A percentile compares a stretch with the other conserved stretches of the same genome.
Evolutionary conservation across 495 filamentous ascomycete species (phyloP).

Genomic region (Xylaria bambusicola): DNA sequence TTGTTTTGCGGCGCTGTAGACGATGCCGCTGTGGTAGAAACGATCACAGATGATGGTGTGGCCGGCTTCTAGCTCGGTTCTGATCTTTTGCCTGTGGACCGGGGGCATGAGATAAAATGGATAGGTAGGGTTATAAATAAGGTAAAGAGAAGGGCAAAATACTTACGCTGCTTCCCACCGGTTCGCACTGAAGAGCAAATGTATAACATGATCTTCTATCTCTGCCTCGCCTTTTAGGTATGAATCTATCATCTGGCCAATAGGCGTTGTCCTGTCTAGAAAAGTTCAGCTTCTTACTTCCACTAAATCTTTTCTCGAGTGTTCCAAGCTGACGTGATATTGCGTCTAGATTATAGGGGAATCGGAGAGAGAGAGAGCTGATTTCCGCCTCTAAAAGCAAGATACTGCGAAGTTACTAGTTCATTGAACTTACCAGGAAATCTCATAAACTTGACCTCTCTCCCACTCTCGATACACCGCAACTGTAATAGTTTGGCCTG

Average conservation of each 20-base stretch:
- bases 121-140: background rate
- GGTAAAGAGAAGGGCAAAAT: background rate
- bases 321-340: background rate
- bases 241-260: constrained; percentile 83
- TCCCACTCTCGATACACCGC: constrained; percentile 61
- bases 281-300: background rate
- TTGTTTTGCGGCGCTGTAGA: constrained; percentile 92
- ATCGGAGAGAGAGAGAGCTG: too few relatives aligned
- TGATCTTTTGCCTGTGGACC: constrained; percentile 55
- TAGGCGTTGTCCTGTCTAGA: constrained; percentile 82
- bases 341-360: background rate
- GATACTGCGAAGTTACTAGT: background rate
- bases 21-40: constrained; percentile 90
- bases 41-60: constrained; percentile 83
- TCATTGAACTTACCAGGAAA: constrained; percentile 74
- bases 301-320: background rate
- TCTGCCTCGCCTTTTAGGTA: constrained; percentile 77
- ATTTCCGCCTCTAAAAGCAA: too few relatives aligned
- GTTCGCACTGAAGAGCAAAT: constrained; percentile 94
- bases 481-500: constrained; percentile 76
- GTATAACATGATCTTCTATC: constrained; percentile 89
- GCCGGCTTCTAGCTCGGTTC: constrained; percentile 61
- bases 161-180: constrained; percentile 81
- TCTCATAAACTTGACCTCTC: constrained; percentile 70
- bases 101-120: background rate